Evolutionary conservation across 331 rosid species (phyloP), one percentile per base, ranked within the genome.

Genomic region (Dryas integrifolia): DNA sequence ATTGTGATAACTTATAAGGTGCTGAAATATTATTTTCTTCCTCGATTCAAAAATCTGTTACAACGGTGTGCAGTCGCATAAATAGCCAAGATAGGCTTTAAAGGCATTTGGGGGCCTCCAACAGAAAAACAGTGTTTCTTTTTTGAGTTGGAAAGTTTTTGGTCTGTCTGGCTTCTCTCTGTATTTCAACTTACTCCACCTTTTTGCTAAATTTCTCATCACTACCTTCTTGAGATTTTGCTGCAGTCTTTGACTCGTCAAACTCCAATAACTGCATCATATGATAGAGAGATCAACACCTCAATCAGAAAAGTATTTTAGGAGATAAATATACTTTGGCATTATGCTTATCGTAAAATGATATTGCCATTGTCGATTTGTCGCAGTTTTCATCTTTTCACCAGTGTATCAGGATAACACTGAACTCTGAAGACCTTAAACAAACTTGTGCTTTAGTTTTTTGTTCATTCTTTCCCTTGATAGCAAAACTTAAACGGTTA

Each of bases 201-300:
- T 89, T 91, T 84, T 88, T 95, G 86, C 75, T 80, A 44, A 76
- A 50, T 47, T 81, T 86, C 55, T 50, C 86, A 67, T 82, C 84
- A 62, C 26, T 72, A n/a, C 65, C 89, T 45, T 73, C 92, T 80
- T 88, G 62, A 58, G 91, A 78, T 73, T 89, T 64, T 52, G 51
- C n/a, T 2, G 81, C 78, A 3, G 79, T 74, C 82, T 88, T 95
- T 6, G 96, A 89, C 86, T 95, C 99, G 52, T 92, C 92, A 46
- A 95, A 95, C 69, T 85, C 99, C 86, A 95, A 80, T 81, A 95
- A 78, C 99, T 92, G 86, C 82, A 69, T 38, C 38, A 46, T 30
- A 77, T 15, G 69, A 47, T 55, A 69, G n/a, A 70, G 38, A 43
- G 50, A 41, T 58, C 44, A 21, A 47, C 9, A 45, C 11, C 56